Percentiles rank a stretch among this genome's conserved stretches.
phyloP scores from a whole-genome alignment of 2,329 filamentous ascomycete species.

The Talaromyces funiculosus region DNA sequence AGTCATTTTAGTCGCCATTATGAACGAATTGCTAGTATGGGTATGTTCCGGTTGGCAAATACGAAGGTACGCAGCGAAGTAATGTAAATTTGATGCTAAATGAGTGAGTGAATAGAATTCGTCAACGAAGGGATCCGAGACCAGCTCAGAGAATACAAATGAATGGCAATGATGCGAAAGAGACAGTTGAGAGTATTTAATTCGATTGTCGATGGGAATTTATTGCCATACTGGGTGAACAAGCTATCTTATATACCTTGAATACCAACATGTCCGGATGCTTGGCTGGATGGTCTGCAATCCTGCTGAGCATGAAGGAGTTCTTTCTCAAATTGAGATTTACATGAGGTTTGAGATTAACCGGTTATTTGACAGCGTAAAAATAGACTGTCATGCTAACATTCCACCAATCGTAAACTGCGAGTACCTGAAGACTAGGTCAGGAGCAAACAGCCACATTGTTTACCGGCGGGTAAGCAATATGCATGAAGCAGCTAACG shows the following conservation, averaged over 20 bases:
- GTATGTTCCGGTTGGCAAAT: neutral
- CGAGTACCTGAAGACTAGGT: neutral
- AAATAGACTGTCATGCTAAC: neutral
- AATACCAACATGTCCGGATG: neutral
- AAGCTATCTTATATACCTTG: neutral
- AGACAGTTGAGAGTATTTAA: neutral
- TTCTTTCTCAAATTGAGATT: neutral
- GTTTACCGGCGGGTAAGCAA: neutral
- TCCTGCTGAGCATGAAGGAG: neutral
- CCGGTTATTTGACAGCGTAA: no score
- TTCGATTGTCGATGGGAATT: neutral
- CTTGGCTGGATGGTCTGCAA: neutral
- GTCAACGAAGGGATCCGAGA: conserved; percentile 1
- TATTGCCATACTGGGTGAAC: neutral
- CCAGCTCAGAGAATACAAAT: neutral
- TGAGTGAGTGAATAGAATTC: neutral
- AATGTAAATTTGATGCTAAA: neutral
- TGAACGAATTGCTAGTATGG: neutral
- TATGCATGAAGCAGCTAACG: neutral
- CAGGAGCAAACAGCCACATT: neutral
- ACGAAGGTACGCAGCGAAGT: neutral
- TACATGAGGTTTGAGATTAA: neutral
- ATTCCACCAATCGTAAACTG: neutral
- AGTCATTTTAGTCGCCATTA: neutral
- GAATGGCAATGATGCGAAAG: neutral